Percentiles rank a stretch among this genome's conserved stretches.
phyloP scores from a whole-genome alignment of 2,329 filamentous ascomycete genomes.

The Myrmaecium sp. region DNA sequence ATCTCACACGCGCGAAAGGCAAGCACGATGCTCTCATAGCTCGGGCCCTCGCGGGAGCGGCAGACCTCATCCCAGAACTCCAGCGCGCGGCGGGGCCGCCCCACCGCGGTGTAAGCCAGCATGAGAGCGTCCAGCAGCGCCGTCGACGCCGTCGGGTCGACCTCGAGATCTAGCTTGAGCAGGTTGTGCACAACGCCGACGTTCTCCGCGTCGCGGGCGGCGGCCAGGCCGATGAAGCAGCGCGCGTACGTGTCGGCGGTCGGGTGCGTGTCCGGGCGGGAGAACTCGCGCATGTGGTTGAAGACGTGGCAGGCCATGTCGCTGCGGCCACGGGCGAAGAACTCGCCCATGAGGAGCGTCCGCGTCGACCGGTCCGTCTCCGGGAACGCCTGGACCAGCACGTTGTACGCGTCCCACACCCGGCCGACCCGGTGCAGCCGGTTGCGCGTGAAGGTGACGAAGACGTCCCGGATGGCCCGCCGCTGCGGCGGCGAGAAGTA shows the following conservation, averaged over 20 bases:
- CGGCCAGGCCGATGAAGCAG: slow-evolving; percentile 60
- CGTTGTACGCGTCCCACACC: slow-evolving; percentile 42
- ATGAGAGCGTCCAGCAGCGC: slow-evolving; percentile 70
- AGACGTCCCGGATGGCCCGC: slow-evolving; percentile 43
- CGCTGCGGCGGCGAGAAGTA: slow-evolving; percentile 57
- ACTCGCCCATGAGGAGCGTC: slow-evolving; percentile 59
- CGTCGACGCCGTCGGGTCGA: slow-evolving; percentile 64
- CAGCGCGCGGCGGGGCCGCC: slow-evolving; percentile 47
- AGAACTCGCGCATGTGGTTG: slow-evolving; percentile 78
- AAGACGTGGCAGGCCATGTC: slow-evolving; percentile 82
- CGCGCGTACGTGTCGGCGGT: slow-evolving; percentile 57
- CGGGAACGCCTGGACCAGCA: slow-evolving; percentile 40
- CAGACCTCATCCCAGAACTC: slow-evolving; percentile 74
- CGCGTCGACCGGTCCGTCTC: slow-evolving; percentile 50
- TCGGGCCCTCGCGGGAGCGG: slow-evolving; percentile 71
- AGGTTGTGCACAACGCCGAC: slow-evolving; percentile 75
- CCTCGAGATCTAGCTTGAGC: slow-evolving; percentile 75
- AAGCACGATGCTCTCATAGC: slow-evolving; percentile 62
- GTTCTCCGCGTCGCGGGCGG: slow-evolving; percentile 40
- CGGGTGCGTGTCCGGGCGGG: slow-evolving; percentile 45
- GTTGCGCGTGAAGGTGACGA: slow-evolving; percentile 54
- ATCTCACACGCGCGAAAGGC: slow-evolving; percentile 67
- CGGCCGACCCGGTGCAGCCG: slow-evolving; percentile 43
- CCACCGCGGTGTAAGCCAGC: slow-evolving; percentile 62
- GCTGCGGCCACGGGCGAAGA: slow-evolving; percentile 59